Conservation (phyloP, 2,329 filamentous ascomycete species). For the Pestalotiopsis sp. region DNA sequence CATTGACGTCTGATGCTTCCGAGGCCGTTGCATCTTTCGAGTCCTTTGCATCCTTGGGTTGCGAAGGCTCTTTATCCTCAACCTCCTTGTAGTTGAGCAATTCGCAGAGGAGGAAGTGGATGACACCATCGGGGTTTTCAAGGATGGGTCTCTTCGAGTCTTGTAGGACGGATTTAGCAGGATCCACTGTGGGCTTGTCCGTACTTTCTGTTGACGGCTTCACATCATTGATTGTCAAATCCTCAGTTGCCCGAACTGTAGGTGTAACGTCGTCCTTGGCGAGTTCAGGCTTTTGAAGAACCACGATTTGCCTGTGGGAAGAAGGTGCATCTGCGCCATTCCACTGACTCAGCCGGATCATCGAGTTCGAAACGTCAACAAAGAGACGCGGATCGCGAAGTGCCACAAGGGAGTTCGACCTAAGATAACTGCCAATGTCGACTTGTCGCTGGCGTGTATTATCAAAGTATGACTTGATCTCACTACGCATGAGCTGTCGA, state of each 20-base stretch:
- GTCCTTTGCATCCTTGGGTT: conserved; percentile 42
- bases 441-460: conserved; percentile 56
- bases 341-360: conserved; percentile 74
- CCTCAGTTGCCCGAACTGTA: conserved; percentile 48
- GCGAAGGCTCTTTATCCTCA: conserved; percentile 73
- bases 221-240: conserved; percentile 53
- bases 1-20: conserved; percentile 36
- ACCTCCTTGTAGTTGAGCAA: conserved; percentile 90
- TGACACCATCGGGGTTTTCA: conserved; percentile 91
- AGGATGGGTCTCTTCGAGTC: conserved; percentile 84
- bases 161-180: conserved; percentile 57
- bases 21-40: conserved; percentile 38
- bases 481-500: conserved; percentile 87
- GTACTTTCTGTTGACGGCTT: conserved; percentile 62
- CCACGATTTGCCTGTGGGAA: conserved; percentile 36
- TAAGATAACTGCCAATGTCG: conserved; percentile 75
- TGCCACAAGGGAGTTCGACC: conserved; percentile 77
- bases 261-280: conserved; percentile 46
- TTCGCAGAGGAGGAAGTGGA: conserved; percentile 93
- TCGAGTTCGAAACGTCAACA: conserved; percentile 83
- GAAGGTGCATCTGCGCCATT: conserved; percentile 32
- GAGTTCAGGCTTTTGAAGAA: conserved; percentile 33
- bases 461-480: conserved; percentile 81
- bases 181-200: conserved; percentile 66
- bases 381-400: conserved; percentile 85